Conservation (phyloP, 306 rosid species). For the Lithocarpus polystachyus region DNA sequence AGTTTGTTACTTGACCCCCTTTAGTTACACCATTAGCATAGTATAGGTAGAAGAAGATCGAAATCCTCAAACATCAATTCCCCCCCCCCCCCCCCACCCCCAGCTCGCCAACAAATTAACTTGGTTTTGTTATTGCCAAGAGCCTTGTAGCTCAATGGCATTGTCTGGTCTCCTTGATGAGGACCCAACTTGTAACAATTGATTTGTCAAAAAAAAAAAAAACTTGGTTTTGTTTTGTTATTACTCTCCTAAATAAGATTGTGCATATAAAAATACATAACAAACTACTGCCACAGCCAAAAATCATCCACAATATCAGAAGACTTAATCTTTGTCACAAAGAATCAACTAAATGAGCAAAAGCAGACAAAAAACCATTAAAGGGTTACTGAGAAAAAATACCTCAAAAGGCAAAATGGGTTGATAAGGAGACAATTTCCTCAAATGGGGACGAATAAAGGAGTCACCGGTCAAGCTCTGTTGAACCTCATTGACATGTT, state of each 20-base stretch:
- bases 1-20: neutral
- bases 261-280: neutral
- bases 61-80: neutral
- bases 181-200: too few species aligned
- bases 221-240: too few species aligned
- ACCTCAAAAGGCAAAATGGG: constrained; percentile 98
- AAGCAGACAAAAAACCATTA: neutral
- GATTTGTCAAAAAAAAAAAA: too few species aligned
- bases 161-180: too few species aligned
- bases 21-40: neutral
- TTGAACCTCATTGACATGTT: constrained; percentile 38
- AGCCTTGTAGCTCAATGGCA: too few species aligned
- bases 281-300: neutral
- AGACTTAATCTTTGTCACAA: neutral
- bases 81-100: neutral
- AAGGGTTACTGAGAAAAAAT: neutral
- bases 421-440: constrained; percentile 80
- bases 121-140: neutral
- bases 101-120: neutral
- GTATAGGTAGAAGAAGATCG: neutral
- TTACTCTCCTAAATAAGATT: neutral
- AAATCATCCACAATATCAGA: neutral
- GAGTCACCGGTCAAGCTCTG: constrained; percentile 61
- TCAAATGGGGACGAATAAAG: constrained; percentile 80
- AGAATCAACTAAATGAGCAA: neutral